Base-by-base conservation (phyloP, 495 filamentous ascomycete species). In the Cenococcum geophilum region DNA sequence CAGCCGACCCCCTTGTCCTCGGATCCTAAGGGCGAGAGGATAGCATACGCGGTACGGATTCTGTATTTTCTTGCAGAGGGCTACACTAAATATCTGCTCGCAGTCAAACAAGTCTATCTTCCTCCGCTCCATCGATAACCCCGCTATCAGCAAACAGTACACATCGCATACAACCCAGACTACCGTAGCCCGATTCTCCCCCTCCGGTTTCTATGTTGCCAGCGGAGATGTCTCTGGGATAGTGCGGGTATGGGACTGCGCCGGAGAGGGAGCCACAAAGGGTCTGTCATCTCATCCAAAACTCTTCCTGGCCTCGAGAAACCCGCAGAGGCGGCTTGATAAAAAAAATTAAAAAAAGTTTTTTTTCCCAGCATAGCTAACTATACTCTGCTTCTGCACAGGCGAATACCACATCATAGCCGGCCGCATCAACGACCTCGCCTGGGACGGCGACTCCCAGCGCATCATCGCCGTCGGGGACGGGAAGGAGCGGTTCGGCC, bases 381-480 rank as follows among this genome's bases (percentile, higher is more conserved):
- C 53, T 23, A 36, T 35, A 43, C 18, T 25, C 22, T 40, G 50
- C 51, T 42, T 61, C 1, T 6, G 12, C 55, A 18, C 55, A 80
- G 87, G 92, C 57, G 93, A 97, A 73, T 97, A 96, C 74, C 82
- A 83, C 62, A 96, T 97, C 72, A 90, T 97, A 65, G 92, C 89
- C 55, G 95, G 93, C 35, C 86, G 89, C 50, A 95, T 98, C 73
- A 93, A 93, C 71, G 93, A 97, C 71, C 78, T 98, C 52, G 91
- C 92, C 11, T 98, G 93, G 92, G 93, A 97, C 72, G 95, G 92
- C 50, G 93, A 98, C 73, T 92, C 88, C 53, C 91, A 96, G 76
- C 87, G 93, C 23, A 88, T 98, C 55, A 95, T 97, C 63, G 95
- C 92, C 10, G 95, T 97, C 20, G 93, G 93, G 22, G 86, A 97